Conservation (phyloP, 2,329 filamentous ascomycete genomes). For the Cadophora sp. region DNA sequence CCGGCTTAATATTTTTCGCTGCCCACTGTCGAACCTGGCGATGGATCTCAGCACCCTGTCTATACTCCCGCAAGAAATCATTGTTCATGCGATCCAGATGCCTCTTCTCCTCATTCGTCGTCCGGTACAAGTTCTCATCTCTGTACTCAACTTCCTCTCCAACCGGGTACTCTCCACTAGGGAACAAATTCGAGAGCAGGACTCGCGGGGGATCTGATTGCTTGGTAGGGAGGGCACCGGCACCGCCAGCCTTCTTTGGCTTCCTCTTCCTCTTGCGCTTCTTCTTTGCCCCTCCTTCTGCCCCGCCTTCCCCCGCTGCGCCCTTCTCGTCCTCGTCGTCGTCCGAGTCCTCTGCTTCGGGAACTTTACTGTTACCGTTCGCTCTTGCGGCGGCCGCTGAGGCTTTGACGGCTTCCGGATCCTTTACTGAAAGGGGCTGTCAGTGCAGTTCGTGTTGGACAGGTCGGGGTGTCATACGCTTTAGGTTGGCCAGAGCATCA, state of each 20-base stretch:
- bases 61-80: slow-evolving; percentile 81
- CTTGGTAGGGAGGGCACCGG: slow-evolving; percentile 63
- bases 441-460: slow-evolving; percentile 13
- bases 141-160: slow-evolving; percentile 81
- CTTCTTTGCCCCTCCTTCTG: slow-evolving; percentile 55
- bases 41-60: slow-evolving; percentile 87
- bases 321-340: slow-evolving; percentile 56
- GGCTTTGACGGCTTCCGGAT: slow-evolving; percentile 40
- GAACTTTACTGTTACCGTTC: slow-evolving; percentile 34
- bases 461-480: slow-evolving; percentile 76
- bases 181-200: slow-evolving; percentile 75
- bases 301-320: slow-evolving; percentile 47
- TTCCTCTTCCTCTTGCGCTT: slow-evolving; percentile 80
- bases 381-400: slow-evolving; percentile 39
- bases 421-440: slow-evolving; percentile 38
- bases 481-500: slow-evolving; percentile 95
- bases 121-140: slow-evolving; percentile 79
- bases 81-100: slow-evolving; percentile 81
- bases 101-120: slow-evolving; percentile 84
- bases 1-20: slow-evolving; percentile 80
- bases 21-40: slow-evolving; percentile 86
- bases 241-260: slow-evolving; percentile 76
- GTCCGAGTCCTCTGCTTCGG: slow-evolving; percentile 55
- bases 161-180: slow-evolving; percentile 73
- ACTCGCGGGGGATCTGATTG: slow-evolving; percentile 83